Base-by-base conservation (phyloP, 106 monocot species). In the Gastrodia elata region DNA sequence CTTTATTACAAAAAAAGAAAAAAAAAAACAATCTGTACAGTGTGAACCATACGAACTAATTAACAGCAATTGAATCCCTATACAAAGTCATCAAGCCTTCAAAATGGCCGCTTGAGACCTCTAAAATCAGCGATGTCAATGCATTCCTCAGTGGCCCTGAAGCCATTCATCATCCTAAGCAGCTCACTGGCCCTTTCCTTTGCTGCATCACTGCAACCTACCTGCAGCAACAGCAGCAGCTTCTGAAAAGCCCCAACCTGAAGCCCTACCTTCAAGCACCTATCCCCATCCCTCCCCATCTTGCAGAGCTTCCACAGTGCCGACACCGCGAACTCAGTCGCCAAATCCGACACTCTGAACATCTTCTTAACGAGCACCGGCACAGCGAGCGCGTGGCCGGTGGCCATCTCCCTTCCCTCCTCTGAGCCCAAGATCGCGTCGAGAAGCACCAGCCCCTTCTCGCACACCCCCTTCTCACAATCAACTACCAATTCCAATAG, bases 401-500 rank as follows among this genome's bases (percentile, higher is more conserved):
- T 70, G 0, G 79, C 82, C 68, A 13, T 39, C 77, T 74, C 76
- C 59, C 81, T 86, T 14, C 89, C 92, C 10, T 5, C 70, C 74
- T 72, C 74, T 39, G 37, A 68, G 27, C 71, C 26, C n/a, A 80
- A 73, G 11, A 89, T 20, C 8, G 52, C 77, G 65, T 92, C 92
- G 24, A 92, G 77, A 25, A 89, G 82, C 0, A 77, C 92, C 68
- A 87, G 46, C 0, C 78, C 80, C 80, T 82, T 89, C 83, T 92
- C 92, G 56, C 73, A 71, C 49, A 68, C 34, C 76, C 86, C 86
- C 76, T 65, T 88, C 27, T 92, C 91, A 14, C 73, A 68, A 58
- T 88, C 84, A 7, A 92, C 91, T 9, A 92, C 79, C 32, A 77
- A 44, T 35, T 92, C 91, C 20, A 92, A n/a, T 0, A 92, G 70